Base-by-base conservation (phyloP, 345 rosid genomes). In the Iberis pinnata region DNA sequence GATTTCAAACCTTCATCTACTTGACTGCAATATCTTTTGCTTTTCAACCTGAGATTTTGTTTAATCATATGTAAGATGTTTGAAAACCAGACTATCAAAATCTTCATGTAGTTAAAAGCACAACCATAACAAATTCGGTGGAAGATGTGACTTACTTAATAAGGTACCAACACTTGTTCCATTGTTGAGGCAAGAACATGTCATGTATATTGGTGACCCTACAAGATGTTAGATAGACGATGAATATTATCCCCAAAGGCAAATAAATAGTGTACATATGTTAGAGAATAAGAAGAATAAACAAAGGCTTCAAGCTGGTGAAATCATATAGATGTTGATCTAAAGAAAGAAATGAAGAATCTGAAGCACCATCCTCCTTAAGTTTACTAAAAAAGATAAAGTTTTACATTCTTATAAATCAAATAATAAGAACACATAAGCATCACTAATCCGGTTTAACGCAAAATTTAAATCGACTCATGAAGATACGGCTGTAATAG, bases 401-500 rank as follows among this genome's bases (percentile, higher is more conserved):
- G 38, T 74, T 79, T 84, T 52, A 46, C 47, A 37, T 61, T 75
- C 68, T 78, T 89, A 73, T 86, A 89, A 27, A 87, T 80, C 43
- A 89, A 44, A 10, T 78, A 77, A 76, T 84, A 86, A 22, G 85
- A 79, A 18, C 79, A 78, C 96, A 89, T 89, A 42, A 66, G 56
- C 56, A 71, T 80, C 45, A 89, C 73, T 69, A 86, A 66, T 61
- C 70, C 81, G n/a, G n/a, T n/a, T n/a, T n/a, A n/a, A n/a, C n/a
- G n/a, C n/a, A n/a, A n/a, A n/a, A n/a, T n/a, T n/a, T n/a, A n/a
- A n/a, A n/a, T n/a, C n/a, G 99, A 92, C 76, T 92, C 99, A 19
- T 92, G 99, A 69, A 92, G 95, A 73, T 88, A 92, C 4, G 99
- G 97, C 97, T 92, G 72, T 29, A 31, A 56, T 68, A 44, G 15